These are phyloP conservation scores for Capronia epimyces DNA, from an alignment of 2,329 filamentous ascomycete species.

Conservation along the genomic window DNA sequence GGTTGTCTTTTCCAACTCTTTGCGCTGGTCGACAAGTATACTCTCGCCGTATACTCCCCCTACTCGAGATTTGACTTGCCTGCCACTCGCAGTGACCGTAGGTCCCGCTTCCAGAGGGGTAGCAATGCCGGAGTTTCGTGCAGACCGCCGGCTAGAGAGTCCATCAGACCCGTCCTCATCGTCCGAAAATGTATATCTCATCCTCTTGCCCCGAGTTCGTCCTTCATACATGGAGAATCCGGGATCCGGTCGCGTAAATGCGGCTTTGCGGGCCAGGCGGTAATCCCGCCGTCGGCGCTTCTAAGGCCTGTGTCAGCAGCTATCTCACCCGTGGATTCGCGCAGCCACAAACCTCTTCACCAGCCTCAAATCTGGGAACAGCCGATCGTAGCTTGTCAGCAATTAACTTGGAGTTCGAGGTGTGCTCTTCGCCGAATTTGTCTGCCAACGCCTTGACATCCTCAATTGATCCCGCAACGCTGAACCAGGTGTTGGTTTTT, in stretches of 20 bases:
- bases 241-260: slow-evolving; percentile 79
- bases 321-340: slow-evolving; percentile 19
- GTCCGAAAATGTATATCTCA: slow-evolving; percentile 94
- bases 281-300: slow-evolving; percentile 94
- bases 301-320: slow-evolving; percentile 42
- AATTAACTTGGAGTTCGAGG: slow-evolving; percentile 66
- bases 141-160: slow-evolving; percentile 60
- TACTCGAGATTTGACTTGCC: slow-evolving; percentile 62
- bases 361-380: slow-evolving; percentile 84
- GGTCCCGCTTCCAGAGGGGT: slow-evolving; percentile 67
- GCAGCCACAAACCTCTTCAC: slow-evolving; percentile 65
- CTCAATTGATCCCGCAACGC: slow-evolving; percentile 82
- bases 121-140: slow-evolving; percentile 64
- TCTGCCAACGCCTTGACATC: slow-evolving; percentile 71
- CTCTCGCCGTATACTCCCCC: slow-evolving; percentile 52
- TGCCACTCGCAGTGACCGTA: slow-evolving; percentile 73
- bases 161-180: slow-evolving; percentile 59
- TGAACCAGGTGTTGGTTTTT: slow-evolving; percentile 81
- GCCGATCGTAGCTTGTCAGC: slow-evolving; percentile 71
- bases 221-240: slow-evolving; percentile 94
- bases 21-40: slow-evolving; percentile 50
- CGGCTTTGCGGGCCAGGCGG: slow-evolving; percentile 74
- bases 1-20: slow-evolving; percentile 34
- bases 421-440: slow-evolving; percentile 73
- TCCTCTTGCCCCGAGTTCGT: slow-evolving; percentile 88